Base-by-base conservation (phyloP, 495 filamentous ascomycete species). In the Rostrohypoxylon terebratum region DNA sequence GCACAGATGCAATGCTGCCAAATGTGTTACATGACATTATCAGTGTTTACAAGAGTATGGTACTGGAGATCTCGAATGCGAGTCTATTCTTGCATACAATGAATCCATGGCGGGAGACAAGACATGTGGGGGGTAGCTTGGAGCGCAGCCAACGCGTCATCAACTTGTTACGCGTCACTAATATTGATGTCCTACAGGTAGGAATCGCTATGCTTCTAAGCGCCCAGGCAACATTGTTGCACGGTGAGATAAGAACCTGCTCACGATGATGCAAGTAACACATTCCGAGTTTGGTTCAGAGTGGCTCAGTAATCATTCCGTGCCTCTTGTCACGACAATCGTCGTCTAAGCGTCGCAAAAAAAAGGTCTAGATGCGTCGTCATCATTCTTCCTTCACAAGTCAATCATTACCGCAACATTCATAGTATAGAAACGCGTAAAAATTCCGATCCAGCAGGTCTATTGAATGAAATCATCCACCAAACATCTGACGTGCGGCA, bases 21-120 rank as follows among this genome's bases (percentile, higher is more conserved):
- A 55, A 2, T 55, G 8, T 47, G 68, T 70, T 64, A 64, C 67
- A 71, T 71, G 53, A 33, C 25, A 45, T 45, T 59, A 65, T 45
- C 45, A 31, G 11, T 36, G n/a, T 45, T 34, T 23, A 18, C 18
- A 1, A 31, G 23, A 23, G 36, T 8, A 33, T 50, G 21, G 23
- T 25, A 11, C 21, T 20, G 14, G 25, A 10, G 1, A 2, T 44
- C 33, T 8, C 44, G 18, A 38, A 55, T 16, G 11, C 44, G 18
- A 40, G 6, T 42, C 16, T 16, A 38, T 34, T 8, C 38, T 28
- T 34, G 6, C 38, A 6, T 34, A 5, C 38, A 6, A 31, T 51
- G 44, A 21, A 33, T 33, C 20, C 33, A 18, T 6, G 45, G 23
- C 23, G 45, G 20, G 59, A 3, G 36, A 28, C 16, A 14, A 13